Evolutionary conservation across 225 moss, liverwort and hornwort genomes (phyloP).

Genomic region (Takakia lepidozioides): DNA sequence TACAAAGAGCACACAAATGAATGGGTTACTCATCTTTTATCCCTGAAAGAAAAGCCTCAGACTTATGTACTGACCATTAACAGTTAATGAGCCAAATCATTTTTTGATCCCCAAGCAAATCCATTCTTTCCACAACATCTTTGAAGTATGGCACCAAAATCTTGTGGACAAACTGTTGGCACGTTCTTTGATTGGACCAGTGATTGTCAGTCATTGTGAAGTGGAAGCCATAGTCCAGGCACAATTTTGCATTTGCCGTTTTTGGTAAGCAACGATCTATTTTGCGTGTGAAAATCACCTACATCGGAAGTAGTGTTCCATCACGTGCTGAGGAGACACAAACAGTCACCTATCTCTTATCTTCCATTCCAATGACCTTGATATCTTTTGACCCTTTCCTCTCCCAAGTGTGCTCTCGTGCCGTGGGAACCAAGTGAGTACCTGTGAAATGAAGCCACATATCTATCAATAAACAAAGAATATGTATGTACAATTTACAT

Average conservation of each 20-base stretch:
- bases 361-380: no score
- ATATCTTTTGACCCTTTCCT: no score
- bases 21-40: constrained; percentile 5
- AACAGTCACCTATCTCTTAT: no score
- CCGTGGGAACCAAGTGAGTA: no score
- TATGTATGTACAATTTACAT: no score
- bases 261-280: neutral
- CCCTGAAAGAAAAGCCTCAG: constrained; percentile 4
- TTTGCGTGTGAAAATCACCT: neutral
- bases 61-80: neutral
- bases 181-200: neutral
- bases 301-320: no score
- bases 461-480: no score
- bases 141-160: neutral
- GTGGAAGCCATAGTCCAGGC: constrained; percentile 5
- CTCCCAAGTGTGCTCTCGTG: no score
- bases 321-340: no score
- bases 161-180: neutral
- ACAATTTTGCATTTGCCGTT: neutral
- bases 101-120: neutral
- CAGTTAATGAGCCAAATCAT: neutral
- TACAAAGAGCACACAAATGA: constrained; percentile 4
- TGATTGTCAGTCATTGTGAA: constrained; percentile 7
- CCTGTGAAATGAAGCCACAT: no score
- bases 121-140: neutral